These are phyloP conservation scores for Cutaneotrichosporon mucoides DNA, from an alignment of 1,284 basidiomycete genomes.

Conservation along the genomic window DNA sequence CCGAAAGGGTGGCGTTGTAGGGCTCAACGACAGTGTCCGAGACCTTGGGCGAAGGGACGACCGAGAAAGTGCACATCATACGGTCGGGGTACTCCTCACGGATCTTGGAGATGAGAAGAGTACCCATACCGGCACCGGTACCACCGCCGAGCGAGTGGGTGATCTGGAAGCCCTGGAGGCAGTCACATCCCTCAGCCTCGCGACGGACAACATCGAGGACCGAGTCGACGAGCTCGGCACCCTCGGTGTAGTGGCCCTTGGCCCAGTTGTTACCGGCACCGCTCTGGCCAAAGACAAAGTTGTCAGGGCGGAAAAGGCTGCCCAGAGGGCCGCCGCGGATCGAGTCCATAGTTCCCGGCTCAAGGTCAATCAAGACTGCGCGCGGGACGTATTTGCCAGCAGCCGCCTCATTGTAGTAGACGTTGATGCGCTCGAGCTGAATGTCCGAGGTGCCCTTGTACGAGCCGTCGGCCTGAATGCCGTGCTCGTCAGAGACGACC, in stretches of 20 bases:
- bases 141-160: slow-evolving; percentile 62
- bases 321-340: slow-evolving; percentile 64
- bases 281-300: slow-evolving; percentile 57
- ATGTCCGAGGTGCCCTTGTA: slow-evolving; percentile 93
- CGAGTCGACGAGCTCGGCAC: slow-evolving; percentile 57
- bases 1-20: slow-evolving; percentile 60
- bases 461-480: slow-evolving; percentile 82
- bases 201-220: slow-evolving; percentile 59
- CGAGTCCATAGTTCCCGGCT: slow-evolving; percentile 96
- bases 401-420: slow-evolving; percentile 90
- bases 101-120: slow-evolving; percentile 60
- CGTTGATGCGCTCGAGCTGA: slow-evolving; percentile 95
- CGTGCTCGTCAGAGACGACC: slow-evolving; percentile 89
- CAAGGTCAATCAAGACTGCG: slow-evolving; percentile 89
- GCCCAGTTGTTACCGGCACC: slow-evolving; percentile 60
- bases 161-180: slow-evolving; percentile 60
- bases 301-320: slow-evolving; percentile 57
- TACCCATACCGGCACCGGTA: slow-evolving; percentile 62
- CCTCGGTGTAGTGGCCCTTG: slow-evolving; percentile 55
- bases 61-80: slow-evolving; percentile 62
- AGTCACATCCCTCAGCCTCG: slow-evolving; percentile 58
- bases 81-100: slow-evolving; percentile 61
- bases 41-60: slow-evolving; percentile 60
- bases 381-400: slow-evolving; percentile 91
- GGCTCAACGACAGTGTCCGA: slow-evolving; percentile 61